Evolutionary conservation across 768 basidiomycete species (phyloP), one percentile per base, ranked within the genome.

Genomic region (Chalciporus sphaerocephalus): DNA sequence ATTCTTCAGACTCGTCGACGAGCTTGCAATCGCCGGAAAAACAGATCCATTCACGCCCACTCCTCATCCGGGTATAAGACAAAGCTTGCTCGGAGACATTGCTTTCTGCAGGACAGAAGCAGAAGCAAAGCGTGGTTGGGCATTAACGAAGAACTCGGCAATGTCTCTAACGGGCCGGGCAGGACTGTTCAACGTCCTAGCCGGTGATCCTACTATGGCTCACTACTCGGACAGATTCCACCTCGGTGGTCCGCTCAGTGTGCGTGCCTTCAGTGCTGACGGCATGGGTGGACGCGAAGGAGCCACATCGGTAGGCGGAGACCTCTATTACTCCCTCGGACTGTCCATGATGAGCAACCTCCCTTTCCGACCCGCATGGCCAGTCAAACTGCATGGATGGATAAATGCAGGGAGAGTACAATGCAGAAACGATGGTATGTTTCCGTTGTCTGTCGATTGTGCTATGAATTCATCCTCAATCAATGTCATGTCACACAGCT

Each of bases 271-370:
- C 67, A 75, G 75, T 35, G 71, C 74, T 6, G 90, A 88, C 57
- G 73, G 82, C 4, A 72, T 96, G 69, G 93, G 93, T 5, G 84
- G 87, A 0, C 75, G 74, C 17, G 90, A 93, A 50, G 78, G 80
- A 92, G 92, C 69, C n/a, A 92, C 94, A 58, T 87, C 85, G 0
- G 51, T 91, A 6, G 92, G 92, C 3, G 93, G 92, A 5, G 88
- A 92, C 52, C 42, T 91, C 17, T 85, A 79, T 60, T 94, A 87
- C 75, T 79, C 91, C 0, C 69, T 81, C 0, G 92, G 92, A 0
- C 61, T 82, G 3, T 89, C 87, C 53, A 48, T 93, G 37, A 75
- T 94, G 33, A 80, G 85, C 1, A 74, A 90, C 53, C 68, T 95
- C 25, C 88, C 89, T 1, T 63, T 58, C 38, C 86, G 80, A 58